Conservation (phyloP, 345 rosid species). For the Kernera saxatilis region DNA sequence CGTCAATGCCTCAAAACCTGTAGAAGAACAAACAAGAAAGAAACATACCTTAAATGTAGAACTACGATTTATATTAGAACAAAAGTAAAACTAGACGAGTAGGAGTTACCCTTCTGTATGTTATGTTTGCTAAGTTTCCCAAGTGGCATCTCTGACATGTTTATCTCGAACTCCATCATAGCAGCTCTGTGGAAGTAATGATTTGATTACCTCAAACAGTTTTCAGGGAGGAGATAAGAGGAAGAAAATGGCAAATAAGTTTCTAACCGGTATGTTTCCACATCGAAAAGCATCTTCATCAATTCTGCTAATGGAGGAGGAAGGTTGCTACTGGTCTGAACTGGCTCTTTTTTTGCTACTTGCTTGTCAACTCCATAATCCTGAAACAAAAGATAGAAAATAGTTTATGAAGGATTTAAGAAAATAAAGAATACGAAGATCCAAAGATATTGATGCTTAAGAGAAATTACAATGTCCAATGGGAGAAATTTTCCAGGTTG, state of each 20-base stretch:
- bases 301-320: conserved; percentile 63
- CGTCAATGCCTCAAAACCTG: conserved; percentile 91
- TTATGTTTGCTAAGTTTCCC: conserved; percentile 91
- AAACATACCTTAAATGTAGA: not conserved
- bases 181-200: conserved; percentile 63
- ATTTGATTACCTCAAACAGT: not conserved
- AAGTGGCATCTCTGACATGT: conserved; percentile 98
- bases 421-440: not conserved
- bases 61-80: not conserved
- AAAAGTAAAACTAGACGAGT: not conserved
- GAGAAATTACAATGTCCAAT: conserved; percentile 68
- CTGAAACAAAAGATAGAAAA: conserved; percentile 34
- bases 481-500: conserved; percentile 88
- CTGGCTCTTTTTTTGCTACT: conserved; percentile 37
- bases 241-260: not conserved
- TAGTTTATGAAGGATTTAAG: not conserved
- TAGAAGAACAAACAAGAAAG: not conserved
- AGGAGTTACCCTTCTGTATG: conserved; percentile 67
- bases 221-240: conserved; percentile 9
- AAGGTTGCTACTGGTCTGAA: conserved; percentile 52
- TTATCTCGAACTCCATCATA: conserved; percentile 96
- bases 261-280: conserved; percentile 76
- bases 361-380: conserved; percentile 88
- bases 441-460: conserved; percentile 8
- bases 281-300: conserved; percentile 89